Conservation (phyloP, 2,329 filamentous ascomycete species). For the Dactylellina leptospora region DNA sequence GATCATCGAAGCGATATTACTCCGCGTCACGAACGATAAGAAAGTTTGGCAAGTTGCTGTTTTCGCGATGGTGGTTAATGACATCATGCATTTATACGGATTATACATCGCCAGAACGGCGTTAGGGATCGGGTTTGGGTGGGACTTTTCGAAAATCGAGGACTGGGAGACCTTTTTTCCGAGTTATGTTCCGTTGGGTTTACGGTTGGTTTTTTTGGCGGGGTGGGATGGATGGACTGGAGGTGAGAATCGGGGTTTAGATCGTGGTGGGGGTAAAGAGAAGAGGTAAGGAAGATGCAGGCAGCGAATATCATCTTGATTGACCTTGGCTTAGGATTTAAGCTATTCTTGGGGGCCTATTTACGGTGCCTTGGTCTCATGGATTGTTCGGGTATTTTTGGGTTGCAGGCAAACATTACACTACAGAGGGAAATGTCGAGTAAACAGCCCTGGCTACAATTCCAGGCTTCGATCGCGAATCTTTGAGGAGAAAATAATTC, state of each 20-base stretch:
- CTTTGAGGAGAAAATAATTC: too few relatives aligned
- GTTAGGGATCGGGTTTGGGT: constrained; percentile 16
- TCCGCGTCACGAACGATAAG: constrained; percentile 30
- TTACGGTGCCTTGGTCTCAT: not conserved
- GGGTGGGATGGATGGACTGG: constrained; percentile 37
- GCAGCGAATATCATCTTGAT: too few relatives aligned
- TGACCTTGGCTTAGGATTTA: too few relatives aligned
- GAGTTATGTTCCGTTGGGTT: constrained; percentile 26
- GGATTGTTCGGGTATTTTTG: not conserved
- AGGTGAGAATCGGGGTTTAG: not conserved
- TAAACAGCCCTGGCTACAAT: too few relatives aligned
- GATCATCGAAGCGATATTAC: constrained; percentile 35
- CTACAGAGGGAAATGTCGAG: too few relatives aligned
- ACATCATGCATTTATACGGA: constrained; percentile 34
- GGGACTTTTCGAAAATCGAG: constrained; percentile 23
- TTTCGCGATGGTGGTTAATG: constrained; percentile 27
- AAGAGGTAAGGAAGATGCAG: too few relatives aligned
- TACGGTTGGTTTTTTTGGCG: constrained; percentile 33
- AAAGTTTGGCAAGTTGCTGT: constrained; percentile 26
- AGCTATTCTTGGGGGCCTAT: too few relatives aligned
- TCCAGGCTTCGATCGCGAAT: too few relatives aligned
- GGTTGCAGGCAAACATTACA: too few relatives aligned
- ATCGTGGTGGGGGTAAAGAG: too few relatives aligned
- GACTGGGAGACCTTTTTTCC: constrained; percentile 41
- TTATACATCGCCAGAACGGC: constrained; percentile 14